Conservation (phyloP, 2,329 filamentous ascomycete genomes). For the Fusarium secorum region DNA sequence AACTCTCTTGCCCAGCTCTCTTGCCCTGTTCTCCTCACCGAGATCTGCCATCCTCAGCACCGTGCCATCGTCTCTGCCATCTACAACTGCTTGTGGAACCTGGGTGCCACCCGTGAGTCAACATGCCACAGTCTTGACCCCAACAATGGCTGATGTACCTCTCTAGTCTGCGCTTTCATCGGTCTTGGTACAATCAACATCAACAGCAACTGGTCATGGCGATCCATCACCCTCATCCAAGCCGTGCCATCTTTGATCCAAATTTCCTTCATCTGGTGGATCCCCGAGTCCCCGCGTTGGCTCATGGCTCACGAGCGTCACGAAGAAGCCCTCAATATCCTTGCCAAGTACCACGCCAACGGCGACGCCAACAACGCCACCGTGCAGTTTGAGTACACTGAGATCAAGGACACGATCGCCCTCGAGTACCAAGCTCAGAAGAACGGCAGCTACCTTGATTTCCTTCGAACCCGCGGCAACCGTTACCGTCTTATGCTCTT, state of each 20-base stretch:
- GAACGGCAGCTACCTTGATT: conserved; percentile 64
- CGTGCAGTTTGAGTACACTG: conserved; percentile 71
- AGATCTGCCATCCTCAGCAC: conserved; percentile 74
- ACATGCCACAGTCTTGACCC: no score
- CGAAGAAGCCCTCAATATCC: conserved; percentile 66
- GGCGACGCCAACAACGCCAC: conserved; percentile 65
- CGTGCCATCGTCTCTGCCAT: conserved; percentile 70
- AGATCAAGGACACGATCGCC: conserved; percentile 69
- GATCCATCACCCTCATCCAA: conserved; percentile 71
- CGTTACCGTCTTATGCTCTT: conserved; percentile 69
- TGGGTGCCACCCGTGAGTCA: conserved; percentile 55
- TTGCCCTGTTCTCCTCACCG: conserved; percentile 69
- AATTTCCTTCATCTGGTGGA: conserved; percentile 69
- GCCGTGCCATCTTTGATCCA: conserved; percentile 68
- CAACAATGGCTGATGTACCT: not conserved
- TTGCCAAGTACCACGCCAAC: conserved; percentile 70
- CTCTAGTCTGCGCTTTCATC: conserved; percentile 63
- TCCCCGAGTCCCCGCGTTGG: conserved; percentile 73
- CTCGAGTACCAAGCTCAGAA: conserved; percentile 50
- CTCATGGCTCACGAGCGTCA: conserved; percentile 69
- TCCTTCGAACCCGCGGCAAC: conserved; percentile 69
- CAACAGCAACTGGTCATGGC: conserved; percentile 70
- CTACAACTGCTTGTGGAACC: conserved; percentile 74
- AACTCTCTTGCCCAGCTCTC: conserved; percentile 70
- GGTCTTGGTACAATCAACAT: conserved; percentile 69